These are phyloP conservation scores for Excoecaria cochinchinensis DNA, from an alignment of 345 rosid species.

Conservation along the genomic window DNA sequence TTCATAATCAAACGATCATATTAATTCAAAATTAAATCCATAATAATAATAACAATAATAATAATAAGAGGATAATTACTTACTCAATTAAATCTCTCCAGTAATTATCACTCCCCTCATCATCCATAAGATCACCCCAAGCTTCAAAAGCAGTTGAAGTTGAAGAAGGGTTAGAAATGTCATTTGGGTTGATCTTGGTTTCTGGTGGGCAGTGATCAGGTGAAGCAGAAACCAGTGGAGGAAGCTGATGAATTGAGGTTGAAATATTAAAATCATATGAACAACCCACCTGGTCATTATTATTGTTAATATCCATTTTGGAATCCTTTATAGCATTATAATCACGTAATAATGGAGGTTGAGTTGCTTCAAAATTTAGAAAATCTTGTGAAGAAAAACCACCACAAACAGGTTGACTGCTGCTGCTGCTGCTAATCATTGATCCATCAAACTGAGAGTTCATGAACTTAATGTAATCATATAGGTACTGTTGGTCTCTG, in stretches of 20 bases:
- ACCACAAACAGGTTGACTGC: constrained; percentile 16
- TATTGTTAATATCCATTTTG: neutral
- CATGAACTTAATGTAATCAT: constrained; percentile 25
- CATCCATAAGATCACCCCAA: constrained; percentile 49
- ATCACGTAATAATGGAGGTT: constrained; percentile 4
- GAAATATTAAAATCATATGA: constrained; percentile 10
- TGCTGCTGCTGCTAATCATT: neutral
- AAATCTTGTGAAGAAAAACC: constrained; percentile 26
- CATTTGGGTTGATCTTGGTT: constrained; percentile 28
- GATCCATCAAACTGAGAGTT: neutral
- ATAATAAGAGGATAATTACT: constrained; percentile 13
- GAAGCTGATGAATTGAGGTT: constrained; percentile 30
- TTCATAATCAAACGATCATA: neutral
- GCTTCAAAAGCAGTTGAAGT: constrained; percentile 44
- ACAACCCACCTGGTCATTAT: constrained; percentile 21
- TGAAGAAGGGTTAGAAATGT: constrained; percentile 50
- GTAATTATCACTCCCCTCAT: constrained; percentile 47
- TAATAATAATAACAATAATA: neutral
- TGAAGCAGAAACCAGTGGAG: constrained; percentile 48
- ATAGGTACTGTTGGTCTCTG: constrained; percentile 29
- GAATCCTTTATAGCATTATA: constrained; percentile 23
- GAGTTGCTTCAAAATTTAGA: constrained; percentile 24
- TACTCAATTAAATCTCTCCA: constrained; percentile 67
- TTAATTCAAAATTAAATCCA: no score
- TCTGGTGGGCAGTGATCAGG: constrained; percentile 29